These are phyloP conservation scores for Bruguiera hainesii DNA, from an alignment of 441 rosid genomes.

Conservation along the genomic window DNA sequence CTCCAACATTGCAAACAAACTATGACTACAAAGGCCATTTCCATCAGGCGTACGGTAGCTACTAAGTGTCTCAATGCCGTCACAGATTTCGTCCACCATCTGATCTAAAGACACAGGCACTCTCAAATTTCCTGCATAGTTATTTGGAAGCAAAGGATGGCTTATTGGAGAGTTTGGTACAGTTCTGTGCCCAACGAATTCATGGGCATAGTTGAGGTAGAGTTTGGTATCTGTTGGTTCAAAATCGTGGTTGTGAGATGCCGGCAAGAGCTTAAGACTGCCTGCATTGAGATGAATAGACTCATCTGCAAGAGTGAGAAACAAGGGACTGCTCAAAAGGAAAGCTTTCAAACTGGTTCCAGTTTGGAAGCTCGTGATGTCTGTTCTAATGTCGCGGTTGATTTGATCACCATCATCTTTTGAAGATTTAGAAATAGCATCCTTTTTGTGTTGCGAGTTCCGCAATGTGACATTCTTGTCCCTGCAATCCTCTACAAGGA, in stretches of 20 bases:
- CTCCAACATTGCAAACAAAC: slow-evolving; percentile 42
- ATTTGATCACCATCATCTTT: slow-evolving; percentile 24
- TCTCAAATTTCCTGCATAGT: slow-evolving; percentile 26
- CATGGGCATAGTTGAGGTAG: slow-evolving; percentile 56
- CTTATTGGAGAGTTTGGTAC: slow-evolving; percentile 31
- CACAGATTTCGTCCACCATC: slow-evolving; percentile 52
- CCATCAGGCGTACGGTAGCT: slow-evolving; percentile 36
- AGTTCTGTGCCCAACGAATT: slow-evolving; percentile 50
- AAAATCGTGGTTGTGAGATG: slow-evolving; percentile 9
- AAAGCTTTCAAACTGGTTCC: slow-evolving; percentile 36
- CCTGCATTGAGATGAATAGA: slow-evolving; percentile 40
- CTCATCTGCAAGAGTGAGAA: slow-evolving; percentile 45
- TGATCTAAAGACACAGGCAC: slow-evolving; percentile 37
- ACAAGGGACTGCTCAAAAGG: slow-evolving; percentile 41
- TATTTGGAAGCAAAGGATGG: slow-evolving; percentile 17
- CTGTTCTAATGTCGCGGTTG: background rate
- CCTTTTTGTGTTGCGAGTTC: slow-evolving; percentile 17
- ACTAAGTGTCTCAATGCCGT: slow-evolving; percentile 42
- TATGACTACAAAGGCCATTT: slow-evolving; percentile 29
- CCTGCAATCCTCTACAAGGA: slow-evolving; percentile 32
- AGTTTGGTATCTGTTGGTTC: slow-evolving; percentile 30
- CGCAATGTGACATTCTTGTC: slow-evolving; percentile 18
- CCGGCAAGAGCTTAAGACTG: slow-evolving; percentile 22
- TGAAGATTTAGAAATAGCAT: background rate
- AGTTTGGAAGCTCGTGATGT: slow-evolving; percentile 17